Conservation (phyloP, 257 asterid genomes). For the Schizonepeta tenuifolia region DNA sequence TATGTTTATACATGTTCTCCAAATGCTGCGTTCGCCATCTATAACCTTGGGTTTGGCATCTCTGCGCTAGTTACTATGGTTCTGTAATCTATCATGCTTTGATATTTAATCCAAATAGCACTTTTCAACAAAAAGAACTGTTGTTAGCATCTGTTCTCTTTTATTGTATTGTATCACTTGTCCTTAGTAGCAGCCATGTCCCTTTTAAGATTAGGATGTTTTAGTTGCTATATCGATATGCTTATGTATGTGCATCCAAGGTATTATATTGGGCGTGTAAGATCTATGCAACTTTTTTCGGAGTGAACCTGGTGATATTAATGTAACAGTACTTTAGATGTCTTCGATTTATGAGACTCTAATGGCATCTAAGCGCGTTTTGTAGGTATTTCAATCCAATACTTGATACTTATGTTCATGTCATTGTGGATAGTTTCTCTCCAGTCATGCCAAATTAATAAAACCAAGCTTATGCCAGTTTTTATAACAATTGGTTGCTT, state of each 20-base stretch:
- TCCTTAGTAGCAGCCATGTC: not conserved
- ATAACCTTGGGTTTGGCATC: no score
- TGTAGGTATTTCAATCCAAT: constrained; percentile 1
- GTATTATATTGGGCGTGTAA: not conserved
- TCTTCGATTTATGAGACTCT: constrained; percentile 7
- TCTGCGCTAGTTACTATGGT: no score
- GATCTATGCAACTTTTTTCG: not conserved
- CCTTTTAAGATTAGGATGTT: not conserved
- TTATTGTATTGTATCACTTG: not conserved
- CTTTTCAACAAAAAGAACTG: not conserved
- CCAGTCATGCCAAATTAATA: constrained; percentile 10
- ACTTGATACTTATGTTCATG: constrained; percentile 11
- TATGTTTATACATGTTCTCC: constrained; percentile 39
- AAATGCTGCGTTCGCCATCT: constrained; percentile 9
- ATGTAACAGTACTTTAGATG: not conserved
- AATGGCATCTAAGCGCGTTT: constrained; percentile 4
- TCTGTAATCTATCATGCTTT: constrained; percentile 2
- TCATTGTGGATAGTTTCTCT: constrained; percentile 17
- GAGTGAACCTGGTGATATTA: not conserved
- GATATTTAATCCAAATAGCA: not conserved
- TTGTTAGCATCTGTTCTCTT: not conserved
- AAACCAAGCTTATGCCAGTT: constrained; percentile 15
- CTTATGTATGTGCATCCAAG: not conserved
- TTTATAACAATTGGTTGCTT: constrained; percentile 27
- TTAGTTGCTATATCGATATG: not conserved